A percentile compares a stretch with the other conserved stretches of the same genome.
These are phyloP conservation scores for Digitaria exilis DNA, from an alignment of 202 grass and related monocot species.

Conservation along the genomic window DNA sequence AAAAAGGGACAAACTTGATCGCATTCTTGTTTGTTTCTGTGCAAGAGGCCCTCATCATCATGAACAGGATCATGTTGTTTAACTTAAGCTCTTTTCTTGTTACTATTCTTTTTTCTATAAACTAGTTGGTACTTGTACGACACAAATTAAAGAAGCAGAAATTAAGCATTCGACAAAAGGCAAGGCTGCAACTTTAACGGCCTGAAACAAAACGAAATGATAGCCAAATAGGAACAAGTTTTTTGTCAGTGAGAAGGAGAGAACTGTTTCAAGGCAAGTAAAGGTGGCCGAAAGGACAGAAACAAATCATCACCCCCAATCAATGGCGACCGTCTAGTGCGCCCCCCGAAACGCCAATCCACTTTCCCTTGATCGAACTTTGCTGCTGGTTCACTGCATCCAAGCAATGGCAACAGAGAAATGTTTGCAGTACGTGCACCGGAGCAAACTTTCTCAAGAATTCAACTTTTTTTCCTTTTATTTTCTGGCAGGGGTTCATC, in stretches of 20 bases:
- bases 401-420: not conserved
- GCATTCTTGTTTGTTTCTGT: conserved; percentile 40
- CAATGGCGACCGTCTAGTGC: conserved; percentile 42
- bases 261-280: conserved; percentile 2
- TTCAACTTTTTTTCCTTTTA: not conserved
- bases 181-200: conserved; percentile 27
- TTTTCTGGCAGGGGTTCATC: conserved; percentile 68
- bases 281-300: conserved; percentile 33
- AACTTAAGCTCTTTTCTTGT: not conserved
- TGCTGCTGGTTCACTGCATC: conserved; percentile 26
- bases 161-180: not conserved
- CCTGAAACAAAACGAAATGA: conserved; percentile 34
- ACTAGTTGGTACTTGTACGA: conserved; percentile 15
- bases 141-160: conserved; percentile 3
- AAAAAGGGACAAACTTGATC: not conserved
- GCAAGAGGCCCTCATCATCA: not conserved
- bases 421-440: not conserved
- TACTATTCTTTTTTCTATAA: not conserved
- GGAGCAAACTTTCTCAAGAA: not conserved
- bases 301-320: conserved; percentile 47
- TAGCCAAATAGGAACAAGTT: not conserved
- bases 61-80: conserved; percentile 13
- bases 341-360: conserved; percentile 35
- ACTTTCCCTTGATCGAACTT: not conserved
- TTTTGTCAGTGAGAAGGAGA: not conserved